These are phyloP conservation scores for Heterobasidion parviporum DNA, from an alignment of 1,284 basidiomycete species.

Conservation along the genomic window DNA sequence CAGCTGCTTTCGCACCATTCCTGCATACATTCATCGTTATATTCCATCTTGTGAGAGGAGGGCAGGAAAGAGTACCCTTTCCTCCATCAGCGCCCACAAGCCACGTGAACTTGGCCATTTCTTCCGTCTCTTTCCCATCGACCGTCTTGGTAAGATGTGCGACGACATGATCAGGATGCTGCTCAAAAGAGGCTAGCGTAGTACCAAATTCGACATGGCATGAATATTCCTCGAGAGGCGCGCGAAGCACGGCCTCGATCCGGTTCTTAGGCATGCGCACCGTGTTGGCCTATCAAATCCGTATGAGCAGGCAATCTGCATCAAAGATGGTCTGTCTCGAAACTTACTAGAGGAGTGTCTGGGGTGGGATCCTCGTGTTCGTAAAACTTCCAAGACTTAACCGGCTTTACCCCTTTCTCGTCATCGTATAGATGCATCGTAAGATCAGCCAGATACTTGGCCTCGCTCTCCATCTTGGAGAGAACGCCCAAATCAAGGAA, in stretches of 20 bases:
- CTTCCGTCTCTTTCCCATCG: not conserved
- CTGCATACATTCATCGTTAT: not conserved
- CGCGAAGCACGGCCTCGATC: not conserved
- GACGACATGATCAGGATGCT: not conserved
- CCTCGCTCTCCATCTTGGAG: not conserved
- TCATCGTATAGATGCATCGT: not conserved
- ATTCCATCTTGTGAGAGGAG: not conserved
- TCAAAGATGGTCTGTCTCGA: not conserved
- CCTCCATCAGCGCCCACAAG: conserved; percentile 31
- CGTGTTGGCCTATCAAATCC: not conserved
- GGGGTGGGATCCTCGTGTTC: not conserved
- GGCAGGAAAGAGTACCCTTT: conserved; percentile 16
- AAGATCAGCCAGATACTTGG: not conserved
- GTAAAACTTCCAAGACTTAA: not conserved
- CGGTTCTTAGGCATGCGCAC: not conserved
- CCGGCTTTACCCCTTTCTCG: not conserved
- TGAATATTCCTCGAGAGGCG: not conserved
- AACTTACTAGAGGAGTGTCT: not conserved
- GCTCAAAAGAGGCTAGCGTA: not conserved
- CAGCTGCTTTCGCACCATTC: not conserved
- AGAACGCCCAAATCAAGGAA: not conserved
- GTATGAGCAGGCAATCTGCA: not conserved
- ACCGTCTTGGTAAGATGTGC: not conserved
- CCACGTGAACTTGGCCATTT: conserved; percentile 15
- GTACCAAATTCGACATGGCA: not conserved